phyloP scores from a whole-genome alignment of 768 basidiomycete species.

The Trametes meyenii region DNA sequence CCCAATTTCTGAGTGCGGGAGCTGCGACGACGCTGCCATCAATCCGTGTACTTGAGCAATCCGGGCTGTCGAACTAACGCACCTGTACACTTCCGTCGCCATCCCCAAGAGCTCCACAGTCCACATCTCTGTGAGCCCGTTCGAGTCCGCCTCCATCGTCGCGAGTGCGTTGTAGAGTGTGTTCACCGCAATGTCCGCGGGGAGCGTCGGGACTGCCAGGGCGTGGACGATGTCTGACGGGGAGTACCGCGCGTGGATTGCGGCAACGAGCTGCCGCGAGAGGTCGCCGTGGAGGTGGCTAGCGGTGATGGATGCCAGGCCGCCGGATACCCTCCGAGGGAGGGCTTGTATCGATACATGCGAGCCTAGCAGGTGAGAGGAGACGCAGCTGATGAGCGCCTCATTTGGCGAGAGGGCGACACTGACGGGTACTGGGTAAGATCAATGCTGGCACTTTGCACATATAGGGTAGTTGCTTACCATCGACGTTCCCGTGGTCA shows the following conservation, averaged over 20 bases:
- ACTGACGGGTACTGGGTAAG: conserved; percentile 56
- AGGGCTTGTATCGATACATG: conserved; percentile 27
- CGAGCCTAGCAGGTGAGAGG: conserved; percentile 39
- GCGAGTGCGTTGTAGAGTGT: conserved; percentile 50
- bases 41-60: background rate
- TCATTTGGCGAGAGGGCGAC: conserved; percentile 61
- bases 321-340: conserved; percentile 21
- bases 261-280: conserved; percentile 34
- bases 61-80: conserved; percentile 10
- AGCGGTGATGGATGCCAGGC: background rate
- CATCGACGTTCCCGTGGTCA: conserved; percentile 31
- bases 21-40: conserved; percentile 28
- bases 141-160: conserved; percentile 48
- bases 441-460: background rate
- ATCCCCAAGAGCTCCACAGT: conserved; percentile 57
- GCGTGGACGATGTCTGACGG: conserved; percentile 62
- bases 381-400: conserved; percentile 54
- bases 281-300: conserved; percentile 22
- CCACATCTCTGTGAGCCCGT: conserved; percentile 43
- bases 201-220: conserved; percentile 46
- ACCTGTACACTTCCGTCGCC: conserved; percentile 41
- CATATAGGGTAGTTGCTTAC: background rate
- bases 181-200: conserved; percentile 47
- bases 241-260: conserved; percentile 55
- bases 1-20: conserved; percentile 33